A percentile compares a stretch with the other conserved stretches of the same genome.
These are phyloP conservation scores for Mycena leptocephala DNA, from an alignment of 768 basidiomycete species.

Conservation along the genomic window DNA sequence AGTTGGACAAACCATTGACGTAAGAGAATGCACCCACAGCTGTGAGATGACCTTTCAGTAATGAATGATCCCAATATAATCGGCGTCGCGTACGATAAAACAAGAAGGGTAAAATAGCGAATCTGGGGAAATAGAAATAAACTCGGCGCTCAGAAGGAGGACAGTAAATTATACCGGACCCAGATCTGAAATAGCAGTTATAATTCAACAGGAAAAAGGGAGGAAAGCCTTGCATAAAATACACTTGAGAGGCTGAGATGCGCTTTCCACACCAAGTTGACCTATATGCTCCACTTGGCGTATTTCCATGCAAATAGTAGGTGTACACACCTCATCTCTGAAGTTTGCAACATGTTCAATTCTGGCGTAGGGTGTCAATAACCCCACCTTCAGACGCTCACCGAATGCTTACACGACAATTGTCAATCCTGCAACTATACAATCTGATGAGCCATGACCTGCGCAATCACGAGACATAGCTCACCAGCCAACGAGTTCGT, in stretches of 20 bases:
- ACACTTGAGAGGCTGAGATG: conserved; percentile 5
- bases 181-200: background rate
- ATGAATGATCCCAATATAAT: background rate
- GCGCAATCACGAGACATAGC: background rate
- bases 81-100: background rate
- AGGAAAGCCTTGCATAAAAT: background rate
- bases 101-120: conserved; percentile 20
- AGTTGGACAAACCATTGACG: background rate
- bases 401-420: background rate
- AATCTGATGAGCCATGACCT: background rate
- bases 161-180: background rate
- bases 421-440: conserved; percentile 5
- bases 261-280: conserved; percentile 23
- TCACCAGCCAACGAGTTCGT: conserved; percentile 18
- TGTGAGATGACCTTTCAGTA: background rate
- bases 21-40: background rate
- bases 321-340: conserved; percentile 5
- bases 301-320: background rate
- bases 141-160: background rate
- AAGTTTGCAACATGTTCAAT: conserved; percentile 23
- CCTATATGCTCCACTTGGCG: background rate
- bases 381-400: background rate
- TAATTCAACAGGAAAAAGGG: background rate
- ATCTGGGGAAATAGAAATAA: background rate
- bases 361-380: background rate